Percentiles rank a stretch among this genome's conserved stretches.
Conservation (phyloP, 192 early-diverging fungal genomes). For the Dimargaris cristalligena region DNA sequence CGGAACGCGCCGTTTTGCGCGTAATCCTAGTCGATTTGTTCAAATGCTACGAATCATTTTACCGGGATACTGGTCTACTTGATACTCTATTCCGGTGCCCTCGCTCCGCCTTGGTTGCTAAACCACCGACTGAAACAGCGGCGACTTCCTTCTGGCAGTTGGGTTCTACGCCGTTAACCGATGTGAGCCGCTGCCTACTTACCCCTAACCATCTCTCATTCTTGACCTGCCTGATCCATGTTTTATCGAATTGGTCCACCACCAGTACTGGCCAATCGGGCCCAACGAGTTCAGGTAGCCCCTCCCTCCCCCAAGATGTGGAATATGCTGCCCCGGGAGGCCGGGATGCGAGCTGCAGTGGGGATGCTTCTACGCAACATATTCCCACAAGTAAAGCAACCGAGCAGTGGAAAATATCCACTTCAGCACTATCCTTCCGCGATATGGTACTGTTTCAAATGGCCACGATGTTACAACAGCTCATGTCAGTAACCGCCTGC, state of each 20-base stretch:
- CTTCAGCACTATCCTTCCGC: neutral
- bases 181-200: neutral
- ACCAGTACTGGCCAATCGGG: neutral
- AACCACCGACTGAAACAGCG: neutral
- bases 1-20: neutral
- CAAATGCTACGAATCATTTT: neutral
- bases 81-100: neutral
- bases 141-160: neutral
- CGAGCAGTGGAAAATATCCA: too few species aligned
- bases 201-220: conserved; percentile 1
- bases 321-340: neutral
- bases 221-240: neutral
- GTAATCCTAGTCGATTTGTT: neutral
- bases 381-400: neutral
- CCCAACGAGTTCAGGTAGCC: neutral
- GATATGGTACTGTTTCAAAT: neutral
- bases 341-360: neutral
- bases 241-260: conserved; percentile 1
- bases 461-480: conserved; percentile 2
- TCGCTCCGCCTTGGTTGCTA: neutral
- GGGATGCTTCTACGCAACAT: neutral
- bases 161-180: neutral
- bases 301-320: neutral
- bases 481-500: neutral
- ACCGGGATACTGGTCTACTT: neutral